Evolutionary conservation across 805 yeast genomes (phyloP), one percentile per base, ranked within the genome.

Genomic region (Zygoascus flipseniorum): DNA sequence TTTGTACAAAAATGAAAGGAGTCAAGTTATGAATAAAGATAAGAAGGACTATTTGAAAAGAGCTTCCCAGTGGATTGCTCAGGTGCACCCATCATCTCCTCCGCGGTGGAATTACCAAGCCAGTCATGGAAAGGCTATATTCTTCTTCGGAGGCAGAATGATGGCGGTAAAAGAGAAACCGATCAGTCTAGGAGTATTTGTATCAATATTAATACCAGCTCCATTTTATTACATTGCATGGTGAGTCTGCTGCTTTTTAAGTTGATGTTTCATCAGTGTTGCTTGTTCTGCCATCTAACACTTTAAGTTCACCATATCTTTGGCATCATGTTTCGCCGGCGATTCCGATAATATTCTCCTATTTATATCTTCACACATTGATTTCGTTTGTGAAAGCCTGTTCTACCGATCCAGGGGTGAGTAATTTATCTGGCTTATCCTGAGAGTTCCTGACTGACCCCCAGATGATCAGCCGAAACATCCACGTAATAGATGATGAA

Each of bases 61-160:
- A 14, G 39, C 49, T 2, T 31, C 49, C 31, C 49, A 46, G 18
- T 46, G 49, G 49, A 13, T 46, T 10, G 14, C 31, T 13, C 14
- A 18, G 18, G 13, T 8, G 49, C 20, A 14, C 5, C 49, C 49
- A 9, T 16, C 18, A n/a, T 37, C 31, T n/a, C 11, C 11, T 8
- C 49, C 49, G 11, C 5, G 23, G 5, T 18, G 44, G 20, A 44
- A 51, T 31, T 44, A 32, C 50, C 53, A 49, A 14, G 28, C 28
- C 5, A 32, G 47, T 31, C 52, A 35, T 5, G 35, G 35, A 5
- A 50, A 41, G 47, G 18, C 31, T 20, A 43, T 79, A 1, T 86
- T 77, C 64, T 67, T 84, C 3, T 66, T 80, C 48, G 93, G 93
- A 13, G 95, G 95, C 0, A 65, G 89, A 43, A 61, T 82, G 13